A percentile compares a stretch with the other conserved stretches of the same genome.
Evolutionary conservation across 164 flowering plant genomes (phyloP).

Genomic region (Litsea cubeba): DNA sequence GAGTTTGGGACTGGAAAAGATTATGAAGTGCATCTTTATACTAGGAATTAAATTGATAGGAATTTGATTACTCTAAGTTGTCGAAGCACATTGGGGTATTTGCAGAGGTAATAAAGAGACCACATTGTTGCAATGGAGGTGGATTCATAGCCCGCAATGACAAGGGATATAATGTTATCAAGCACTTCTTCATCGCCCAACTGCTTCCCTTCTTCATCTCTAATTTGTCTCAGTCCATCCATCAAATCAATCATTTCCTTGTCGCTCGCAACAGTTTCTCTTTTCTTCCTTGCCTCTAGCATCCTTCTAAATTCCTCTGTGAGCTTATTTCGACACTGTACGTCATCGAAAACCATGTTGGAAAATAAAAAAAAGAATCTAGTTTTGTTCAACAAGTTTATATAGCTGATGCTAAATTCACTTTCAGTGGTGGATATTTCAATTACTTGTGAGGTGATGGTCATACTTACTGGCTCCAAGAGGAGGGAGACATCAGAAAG

Average conservation of each 20-base stretch:
- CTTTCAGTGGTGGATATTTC: no score
- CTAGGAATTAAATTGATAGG: background rate
- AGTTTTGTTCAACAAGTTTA: no score
- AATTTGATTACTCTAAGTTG: slow-evolving; percentile 31
- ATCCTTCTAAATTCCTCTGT: slow-evolving; percentile 27
- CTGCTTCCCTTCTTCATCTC: slow-evolving; percentile 43
- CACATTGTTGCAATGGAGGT: slow-evolving; percentile 41
- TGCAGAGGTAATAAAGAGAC: slow-evolving; percentile 52
- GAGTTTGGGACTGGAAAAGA: background rate
- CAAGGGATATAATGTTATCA: slow-evolving; percentile 47
- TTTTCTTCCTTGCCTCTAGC: slow-evolving; percentile 34
- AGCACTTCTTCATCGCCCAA: slow-evolving; percentile 44
- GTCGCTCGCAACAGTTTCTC: background rate
- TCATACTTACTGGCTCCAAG: no score
- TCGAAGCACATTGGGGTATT: slow-evolving; percentile 40
- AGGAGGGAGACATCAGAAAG: no score
- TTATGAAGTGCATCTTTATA: background rate
- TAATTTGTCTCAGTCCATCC: slow-evolving; percentile 43
- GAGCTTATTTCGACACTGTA: slow-evolving; percentile 48
- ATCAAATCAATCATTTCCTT: slow-evolving; percentile 32
- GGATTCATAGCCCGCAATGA: slow-evolving; percentile 45
- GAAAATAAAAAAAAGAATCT: no score
- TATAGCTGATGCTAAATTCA: no score
- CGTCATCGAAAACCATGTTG: background rate
- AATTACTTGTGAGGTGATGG: no score